Conservation (phyloP, 768 basidiomycete genomes). For the Hysterangium stoloniferum region DNA sequence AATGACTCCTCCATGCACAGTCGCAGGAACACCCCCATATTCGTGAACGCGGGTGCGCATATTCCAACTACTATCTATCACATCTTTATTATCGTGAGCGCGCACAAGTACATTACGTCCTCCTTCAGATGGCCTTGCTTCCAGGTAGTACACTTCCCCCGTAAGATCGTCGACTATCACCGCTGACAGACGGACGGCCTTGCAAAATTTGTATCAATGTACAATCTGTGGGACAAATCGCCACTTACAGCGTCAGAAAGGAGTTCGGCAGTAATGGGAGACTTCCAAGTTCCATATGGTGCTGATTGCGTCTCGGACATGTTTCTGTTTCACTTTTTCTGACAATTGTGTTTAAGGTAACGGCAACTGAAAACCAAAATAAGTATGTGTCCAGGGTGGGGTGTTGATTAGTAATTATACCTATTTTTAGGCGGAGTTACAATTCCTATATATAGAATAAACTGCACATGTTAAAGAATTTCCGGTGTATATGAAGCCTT, state of each 20-base stretch:
- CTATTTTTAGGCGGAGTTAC: too few species aligned
- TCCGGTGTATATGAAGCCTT: too few species aligned
- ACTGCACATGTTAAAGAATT: too few species aligned
- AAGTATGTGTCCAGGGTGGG: too few species aligned
- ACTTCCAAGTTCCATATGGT: conserved; percentile 58
- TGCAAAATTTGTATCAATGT: not conserved
- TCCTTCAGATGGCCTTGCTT: conserved; percentile 48
- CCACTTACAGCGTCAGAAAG: conserved; percentile 38
- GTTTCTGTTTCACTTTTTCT: too few species aligned
- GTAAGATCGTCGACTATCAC: conserved; percentile 44
- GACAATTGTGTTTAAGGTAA: too few species aligned
- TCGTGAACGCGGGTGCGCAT: conserved; percentile 55
- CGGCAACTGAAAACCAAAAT: too few species aligned
- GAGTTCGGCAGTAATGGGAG: conserved; percentile 45
- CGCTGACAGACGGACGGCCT: conserved; percentile 24
- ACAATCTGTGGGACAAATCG: conserved; percentile 11
- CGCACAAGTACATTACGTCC: conserved; percentile 53
- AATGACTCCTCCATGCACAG: conserved; percentile 39
- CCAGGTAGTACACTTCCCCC: conserved; percentile 41
- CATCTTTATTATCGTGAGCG: conserved; percentile 39
- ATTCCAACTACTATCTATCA: conserved; percentile 48
- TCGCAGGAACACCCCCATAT: conserved; percentile 61
- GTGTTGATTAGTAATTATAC: too few species aligned
- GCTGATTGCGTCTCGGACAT: conserved; percentile 22
- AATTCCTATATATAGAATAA: too few species aligned